Evolutionary conservation across 2,329 filamentous ascomycete genomes (phyloP).

Genomic region (Teratosphaeria epicoccoides): DNA sequence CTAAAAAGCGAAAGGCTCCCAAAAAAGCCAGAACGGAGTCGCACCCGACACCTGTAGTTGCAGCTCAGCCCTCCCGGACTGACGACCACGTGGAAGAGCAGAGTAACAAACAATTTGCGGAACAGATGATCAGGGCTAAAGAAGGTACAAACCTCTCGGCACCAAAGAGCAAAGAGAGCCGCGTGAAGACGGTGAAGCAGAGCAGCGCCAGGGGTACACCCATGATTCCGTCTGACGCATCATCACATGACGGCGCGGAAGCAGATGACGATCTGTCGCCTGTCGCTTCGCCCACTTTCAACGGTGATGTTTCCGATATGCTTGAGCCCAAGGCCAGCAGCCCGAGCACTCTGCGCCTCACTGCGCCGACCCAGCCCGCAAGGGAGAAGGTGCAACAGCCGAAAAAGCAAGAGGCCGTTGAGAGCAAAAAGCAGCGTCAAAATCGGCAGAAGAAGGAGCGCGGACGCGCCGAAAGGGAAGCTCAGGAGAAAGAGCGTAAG

Average conservation of each 20-base stretch:
- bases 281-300: slow-evolving; percentile 52
- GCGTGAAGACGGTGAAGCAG: slow-evolving; percentile 59
- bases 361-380: slow-evolving; percentile 49
- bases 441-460: slow-evolving; percentile 81
- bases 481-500: slow-evolving; percentile 69
- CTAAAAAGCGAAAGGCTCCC: slow-evolving; percentile 27
- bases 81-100: slow-evolving; percentile 41
- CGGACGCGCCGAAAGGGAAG: slow-evolving; percentile 62
- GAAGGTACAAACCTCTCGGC: slow-evolving; percentile 51
- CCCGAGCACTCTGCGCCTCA: slow-evolving; percentile 69
- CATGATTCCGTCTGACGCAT: slow-evolving; percentile 49
- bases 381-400: slow-evolving; percentile 48
- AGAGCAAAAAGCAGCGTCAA: slow-evolving; percentile 93
- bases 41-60: slow-evolving; percentile 2
- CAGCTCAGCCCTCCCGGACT: slow-evolving; percentile 15
- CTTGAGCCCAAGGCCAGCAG: slow-evolving; percentile 60
- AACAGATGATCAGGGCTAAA: slow-evolving; percentile 59
- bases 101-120: slow-evolving; percentile 66
- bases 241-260: slow-evolving; percentile 63
- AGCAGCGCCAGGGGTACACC: slow-evolving; percentile 29
- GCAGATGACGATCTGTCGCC: slow-evolving; percentile 73
- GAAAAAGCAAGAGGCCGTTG: slow-evolving; percentile 50
- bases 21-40: slow-evolving; percentile 7
- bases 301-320: slow-evolving; percentile 77
- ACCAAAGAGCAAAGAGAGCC: slow-evolving; percentile 24